A percentile compares a stretch with the other conserved stretches of the same genome.
These are phyloP conservation scores for Venturia pyrina DNA, from an alignment of 2,329 filamentous ascomycete genomes.

Conservation along the genomic window DNA sequence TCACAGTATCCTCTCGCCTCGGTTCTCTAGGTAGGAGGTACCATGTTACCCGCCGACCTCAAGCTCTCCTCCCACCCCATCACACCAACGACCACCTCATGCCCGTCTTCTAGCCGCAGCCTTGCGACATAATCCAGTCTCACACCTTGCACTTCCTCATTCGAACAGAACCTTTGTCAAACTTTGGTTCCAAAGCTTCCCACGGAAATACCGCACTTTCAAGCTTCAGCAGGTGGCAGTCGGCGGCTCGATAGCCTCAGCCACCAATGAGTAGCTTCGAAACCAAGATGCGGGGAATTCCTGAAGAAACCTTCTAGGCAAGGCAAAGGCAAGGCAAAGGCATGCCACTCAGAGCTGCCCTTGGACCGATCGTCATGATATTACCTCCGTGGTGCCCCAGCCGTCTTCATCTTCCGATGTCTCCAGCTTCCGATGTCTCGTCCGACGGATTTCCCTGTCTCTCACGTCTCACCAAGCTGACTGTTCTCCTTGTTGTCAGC, in stretches of 20 bases:
- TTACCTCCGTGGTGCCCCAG: not conserved
- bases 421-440: not conserved
- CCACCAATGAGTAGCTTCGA: not conserved
- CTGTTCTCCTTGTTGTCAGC: no score
- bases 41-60: no score
- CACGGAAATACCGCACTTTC: not conserved
- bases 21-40: no score
- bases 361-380: not conserved
- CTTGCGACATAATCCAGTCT: not conserved
- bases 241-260: not conserved
- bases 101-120: no score
- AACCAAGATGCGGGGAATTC: not conserved
- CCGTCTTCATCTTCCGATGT: not conserved
- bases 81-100: not conserved
- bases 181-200: not conserved
- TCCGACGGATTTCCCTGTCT: not conserved
- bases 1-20: no score
- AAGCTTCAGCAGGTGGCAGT: not conserved
- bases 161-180: not conserved
- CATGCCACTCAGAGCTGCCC: not conserved
- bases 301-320: not conserved
- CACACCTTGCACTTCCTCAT: not conserved
- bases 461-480: not conserved
- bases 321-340: not conserved
- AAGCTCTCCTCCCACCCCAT: not conserved